phyloP scores from a whole-genome alignment of 73 alveolate genomes.

The Tetrahymena thermophila region DNA sequence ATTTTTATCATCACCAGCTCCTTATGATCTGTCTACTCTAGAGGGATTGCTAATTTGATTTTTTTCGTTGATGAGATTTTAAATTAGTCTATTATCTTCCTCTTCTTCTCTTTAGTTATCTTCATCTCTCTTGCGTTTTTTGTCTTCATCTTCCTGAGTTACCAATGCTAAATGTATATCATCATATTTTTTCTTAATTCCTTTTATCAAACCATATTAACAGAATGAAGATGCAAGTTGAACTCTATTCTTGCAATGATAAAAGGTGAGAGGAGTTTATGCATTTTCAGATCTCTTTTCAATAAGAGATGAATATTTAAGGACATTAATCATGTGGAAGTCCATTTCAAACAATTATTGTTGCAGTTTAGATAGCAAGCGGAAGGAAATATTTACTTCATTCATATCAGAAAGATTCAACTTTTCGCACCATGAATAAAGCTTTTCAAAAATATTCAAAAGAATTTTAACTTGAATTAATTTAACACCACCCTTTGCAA shows the following conservation, averaged over 20 bases:
- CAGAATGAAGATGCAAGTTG: neutral
- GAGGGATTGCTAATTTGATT: neutral
- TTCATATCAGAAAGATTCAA: neutral
- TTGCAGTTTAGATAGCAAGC: neutral
- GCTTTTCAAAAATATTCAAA: neutral
- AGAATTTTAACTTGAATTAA: neutral
- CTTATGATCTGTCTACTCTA: neutral
- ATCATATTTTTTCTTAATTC: neutral
- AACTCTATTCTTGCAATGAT: neutral
- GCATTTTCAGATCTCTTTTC: neutral
- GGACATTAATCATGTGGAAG: neutral
- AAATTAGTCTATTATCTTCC: neutral
- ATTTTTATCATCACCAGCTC: neutral
- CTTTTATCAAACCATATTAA: neutral
- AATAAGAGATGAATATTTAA: neutral
- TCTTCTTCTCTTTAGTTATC: neutral
- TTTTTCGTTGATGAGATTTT: neutral
- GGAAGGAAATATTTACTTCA: neutral
- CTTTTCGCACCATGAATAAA: neutral
- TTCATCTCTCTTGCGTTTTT: neutral
- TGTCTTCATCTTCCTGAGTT: neutral
- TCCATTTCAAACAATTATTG: neutral
- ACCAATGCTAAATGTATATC: neutral
- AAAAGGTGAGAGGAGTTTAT: neutral
- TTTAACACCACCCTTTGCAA: neutral